These are phyloP conservation scores for Medakamo hakoo DNA, from an alignment of 139 green algal genomes.

Conservation along the genomic window DNA sequence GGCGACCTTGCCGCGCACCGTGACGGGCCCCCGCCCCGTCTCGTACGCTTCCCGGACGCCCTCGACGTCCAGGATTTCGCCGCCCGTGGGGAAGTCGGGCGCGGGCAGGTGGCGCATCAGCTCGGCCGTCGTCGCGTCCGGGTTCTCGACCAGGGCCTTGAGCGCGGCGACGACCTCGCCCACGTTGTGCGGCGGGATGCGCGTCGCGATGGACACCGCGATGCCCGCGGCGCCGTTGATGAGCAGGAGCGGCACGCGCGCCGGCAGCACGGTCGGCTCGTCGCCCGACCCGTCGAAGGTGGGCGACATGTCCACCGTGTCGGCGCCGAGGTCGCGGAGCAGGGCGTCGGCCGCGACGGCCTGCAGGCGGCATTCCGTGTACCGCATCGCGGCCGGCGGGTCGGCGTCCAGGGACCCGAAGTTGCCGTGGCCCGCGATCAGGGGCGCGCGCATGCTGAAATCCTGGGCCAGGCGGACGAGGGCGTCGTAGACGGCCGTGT, in stretches of 20 bases:
- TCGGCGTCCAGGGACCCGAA: constrained; percentile 93
- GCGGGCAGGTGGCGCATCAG: constrained; percentile 73
- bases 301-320: constrained; percentile 61
- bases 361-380: constrained; percentile 52
- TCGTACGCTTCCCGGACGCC: constrained; percentile 43
- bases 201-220: constrained; percentile 89
- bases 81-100: constrained; percentile 91
- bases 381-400: constrained; percentile 89
- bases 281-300: constrained; percentile 76
- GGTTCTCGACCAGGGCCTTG: constrained; percentile 60
- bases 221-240: constrained; percentile 89
- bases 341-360: constrained; percentile 43
- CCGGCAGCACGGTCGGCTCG: constrained; percentile 83
- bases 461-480: constrained; percentile 87
- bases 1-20: constrained; percentile 40
- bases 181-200: constrained; percentile 94
- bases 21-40: constrained; percentile 50
- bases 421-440: constrained; percentile 93
- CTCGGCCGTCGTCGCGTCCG: constrained; percentile 34
- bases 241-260: constrained; percentile 73
- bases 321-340: constrained; percentile 61
- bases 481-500: constrained; percentile 82
- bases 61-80: constrained; percentile 32
- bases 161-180: constrained; percentile 56
- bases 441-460: constrained; percentile 55